Evolutionary conservation across 2,329 filamentous ascomycete species (phyloP).

Genomic region (Dothistroma septosporum): DNA sequence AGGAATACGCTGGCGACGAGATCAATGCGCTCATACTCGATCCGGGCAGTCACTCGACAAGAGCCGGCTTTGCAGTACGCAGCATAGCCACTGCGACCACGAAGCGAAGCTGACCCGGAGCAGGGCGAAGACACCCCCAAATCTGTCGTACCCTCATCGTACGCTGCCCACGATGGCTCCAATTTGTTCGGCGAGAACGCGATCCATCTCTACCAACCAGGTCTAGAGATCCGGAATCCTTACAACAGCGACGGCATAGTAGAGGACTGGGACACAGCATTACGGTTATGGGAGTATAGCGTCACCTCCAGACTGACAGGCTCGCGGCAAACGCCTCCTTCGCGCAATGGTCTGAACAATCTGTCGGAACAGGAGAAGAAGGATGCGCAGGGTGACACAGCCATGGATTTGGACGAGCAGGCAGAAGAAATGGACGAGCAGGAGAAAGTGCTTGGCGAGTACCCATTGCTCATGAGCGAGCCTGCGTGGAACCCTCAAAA

Average conservation of each 20-base stretch:
- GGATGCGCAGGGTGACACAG: conserved; percentile 45
- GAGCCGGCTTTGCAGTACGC: conserved; percentile 77
- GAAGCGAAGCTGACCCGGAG: background rate
- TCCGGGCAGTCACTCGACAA: conserved; percentile 83
- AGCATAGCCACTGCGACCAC: background rate
- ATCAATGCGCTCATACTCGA: conserved; percentile 96
- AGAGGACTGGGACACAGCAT: conserved; percentile 91
- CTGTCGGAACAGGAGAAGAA: conserved; percentile 48
- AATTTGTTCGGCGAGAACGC: conserved; percentile 84
- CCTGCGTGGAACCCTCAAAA: conserved; percentile 88
- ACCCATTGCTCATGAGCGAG: conserved; percentile 88
- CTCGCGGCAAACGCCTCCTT: conserved; percentile 62
- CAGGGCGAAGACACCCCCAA: conserved; percentile 91
- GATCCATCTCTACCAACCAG: conserved; percentile 69
- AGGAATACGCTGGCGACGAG: conserved; percentile 69
- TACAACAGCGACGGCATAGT: conserved; percentile 86
- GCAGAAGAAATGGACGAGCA: conserved; percentile 55
- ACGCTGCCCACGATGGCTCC: conserved; percentile 59
- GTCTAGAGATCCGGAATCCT: conserved; percentile 84
- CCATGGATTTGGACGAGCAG: conserved; percentile 57
- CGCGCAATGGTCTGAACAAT: conserved; percentile 76
- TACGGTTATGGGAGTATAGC: conserved; percentile 87
- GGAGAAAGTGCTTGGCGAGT: conserved; percentile 79
- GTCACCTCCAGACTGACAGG: conserved; percentile 85
- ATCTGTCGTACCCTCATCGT: conserved; percentile 84